Base-by-base conservation (phyloP, 2,329 filamentous ascomycete genomes). In the Ophioceras dolichostomum region DNA sequence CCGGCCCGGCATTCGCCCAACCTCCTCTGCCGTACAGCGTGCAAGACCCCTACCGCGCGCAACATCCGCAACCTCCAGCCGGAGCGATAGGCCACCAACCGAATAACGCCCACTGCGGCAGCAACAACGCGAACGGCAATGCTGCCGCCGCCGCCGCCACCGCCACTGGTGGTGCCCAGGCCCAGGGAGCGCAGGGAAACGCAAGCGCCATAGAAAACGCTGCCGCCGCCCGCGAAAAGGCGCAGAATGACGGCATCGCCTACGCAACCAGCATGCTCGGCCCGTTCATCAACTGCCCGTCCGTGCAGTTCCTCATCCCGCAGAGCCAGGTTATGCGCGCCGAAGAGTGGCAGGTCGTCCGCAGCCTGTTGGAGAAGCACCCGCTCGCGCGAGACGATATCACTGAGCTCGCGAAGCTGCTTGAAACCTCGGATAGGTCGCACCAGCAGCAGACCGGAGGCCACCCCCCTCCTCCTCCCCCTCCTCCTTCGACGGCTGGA, bases 341-440 rank as follows among this genome's bases (percentile, higher is more conserved):
- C n/a, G 62, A 71, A 13, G 83, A 93, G 51, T 80, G 91, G 71
- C 67, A 73, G 39, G 74, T 91, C 20, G 73, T 95, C 43, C 68
- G 72, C 36, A 67, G 71, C 28, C 78, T 89, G 12, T 67, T 86
- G 18, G 69, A 77, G 35, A 65, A 68, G 10, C 77, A 86, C 38
- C 74, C 76, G 1, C 69, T 68, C 17, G 74, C 83, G 0, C 67
- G 75, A 17, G 69, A 76, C 2, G 76, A 87, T 48, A 55, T 79
- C 14, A 60, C 66, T 36, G 63, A 73, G 37, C 59, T 80, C 4
- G 73, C 70, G 26, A 56, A 59, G 32, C 58, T 77, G 16, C 51
- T 79, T 10, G 73, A 75, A 38, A 67, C 64, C 43, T 59, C 68
- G 43, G 59, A 61, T 26, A n/a, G 9, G 20, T 27, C 24, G 10